phyloP scores from a whole-genome alignment of 495 filamentous ascomycete species.

The Platismatia glauca region DNA sequence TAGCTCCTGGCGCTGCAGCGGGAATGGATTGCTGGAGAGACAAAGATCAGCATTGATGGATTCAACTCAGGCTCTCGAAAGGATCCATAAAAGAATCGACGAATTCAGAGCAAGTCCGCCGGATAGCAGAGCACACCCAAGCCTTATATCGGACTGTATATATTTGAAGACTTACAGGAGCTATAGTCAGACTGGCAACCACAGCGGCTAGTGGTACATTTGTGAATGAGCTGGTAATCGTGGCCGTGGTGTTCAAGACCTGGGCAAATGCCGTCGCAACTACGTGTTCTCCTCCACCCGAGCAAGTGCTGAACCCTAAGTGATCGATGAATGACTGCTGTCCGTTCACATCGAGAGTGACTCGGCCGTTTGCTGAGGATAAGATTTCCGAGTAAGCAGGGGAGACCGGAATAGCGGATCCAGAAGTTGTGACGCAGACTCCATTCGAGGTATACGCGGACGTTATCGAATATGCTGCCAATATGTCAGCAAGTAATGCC shows the following conservation, averaged over 20 bases:
- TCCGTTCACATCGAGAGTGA: constrained; percentile 19
- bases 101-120: not conserved
- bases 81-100: not conserved
- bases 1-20: constrained; percentile 10
- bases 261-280: constrained; percentile 14
- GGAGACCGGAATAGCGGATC: constrained; percentile 5
- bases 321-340: constrained; percentile 19
- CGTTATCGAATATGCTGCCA: constrained; percentile 20
- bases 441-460: constrained; percentile 13
- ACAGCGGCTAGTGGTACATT: constrained; percentile 13
- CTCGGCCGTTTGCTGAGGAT: constrained; percentile 16
- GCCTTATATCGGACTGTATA: not conserved
- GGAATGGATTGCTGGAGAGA: constrained; percentile 6
- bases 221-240: constrained; percentile 15
- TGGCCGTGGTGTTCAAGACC: constrained; percentile 17
- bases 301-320: constrained; percentile 20
- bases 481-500: not conserved
- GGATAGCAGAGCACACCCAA: not conserved
- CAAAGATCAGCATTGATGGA: not conserved
- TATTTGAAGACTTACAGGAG: constrained; percentile 15
- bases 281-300: constrained; percentile 18
- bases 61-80: not conserved
- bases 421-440: constrained; percentile 17
- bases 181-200: constrained; percentile 19
- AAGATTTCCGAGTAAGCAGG: constrained; percentile 21